Evolutionary conservation across 2,329 filamentous ascomycete genomes (phyloP).

Genomic region (Stenocarpella maydis): DNA sequence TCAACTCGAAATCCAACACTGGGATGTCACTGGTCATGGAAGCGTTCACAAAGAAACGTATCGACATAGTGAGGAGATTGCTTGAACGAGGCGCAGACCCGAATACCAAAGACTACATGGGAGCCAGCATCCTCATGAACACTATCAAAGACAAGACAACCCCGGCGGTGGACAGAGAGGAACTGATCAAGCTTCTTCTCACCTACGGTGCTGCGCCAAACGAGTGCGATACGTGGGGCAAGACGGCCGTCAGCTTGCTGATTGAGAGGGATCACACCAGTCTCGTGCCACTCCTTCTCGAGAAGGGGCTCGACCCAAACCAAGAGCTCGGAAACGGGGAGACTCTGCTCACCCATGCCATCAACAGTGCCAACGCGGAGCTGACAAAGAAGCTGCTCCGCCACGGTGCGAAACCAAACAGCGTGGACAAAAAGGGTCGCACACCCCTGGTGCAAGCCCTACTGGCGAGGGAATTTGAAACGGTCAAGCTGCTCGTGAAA

Average conservation of each 20-base stretch:
- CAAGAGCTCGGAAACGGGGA: not conserved
- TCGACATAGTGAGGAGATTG: not conserved
- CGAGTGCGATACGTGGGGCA: not conserved
- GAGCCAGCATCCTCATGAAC: conserved; percentile 7
- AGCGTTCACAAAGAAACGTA: not conserved
- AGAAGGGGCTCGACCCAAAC: not conserved
- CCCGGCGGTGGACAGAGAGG: not conserved
- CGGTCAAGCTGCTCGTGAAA: not conserved
- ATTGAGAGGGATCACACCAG: not conserved
- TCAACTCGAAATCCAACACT: not conserved
- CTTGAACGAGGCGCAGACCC: conserved; percentile 7
- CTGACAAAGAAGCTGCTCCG: not conserved
- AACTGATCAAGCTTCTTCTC: not conserved
- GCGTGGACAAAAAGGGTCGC: not conserved
- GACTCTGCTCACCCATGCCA: not conserved
- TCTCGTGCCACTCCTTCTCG: conserved; percentile 1
- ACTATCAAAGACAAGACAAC: not conserved
- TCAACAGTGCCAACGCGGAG: not conserved
- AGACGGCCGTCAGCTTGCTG: not conserved
- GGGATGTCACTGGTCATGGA: not conserved
- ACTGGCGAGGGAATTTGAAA: not conserved
- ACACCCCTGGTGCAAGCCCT: not conserved
- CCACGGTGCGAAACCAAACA: not conserved
- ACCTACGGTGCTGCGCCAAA: not conserved
- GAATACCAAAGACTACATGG: conserved; percentile 1